Evolutionary conservation across 164 flowering plant species (phyloP), one percentile per base, ranked within the genome.

Genomic region (Sedum album): DNA sequence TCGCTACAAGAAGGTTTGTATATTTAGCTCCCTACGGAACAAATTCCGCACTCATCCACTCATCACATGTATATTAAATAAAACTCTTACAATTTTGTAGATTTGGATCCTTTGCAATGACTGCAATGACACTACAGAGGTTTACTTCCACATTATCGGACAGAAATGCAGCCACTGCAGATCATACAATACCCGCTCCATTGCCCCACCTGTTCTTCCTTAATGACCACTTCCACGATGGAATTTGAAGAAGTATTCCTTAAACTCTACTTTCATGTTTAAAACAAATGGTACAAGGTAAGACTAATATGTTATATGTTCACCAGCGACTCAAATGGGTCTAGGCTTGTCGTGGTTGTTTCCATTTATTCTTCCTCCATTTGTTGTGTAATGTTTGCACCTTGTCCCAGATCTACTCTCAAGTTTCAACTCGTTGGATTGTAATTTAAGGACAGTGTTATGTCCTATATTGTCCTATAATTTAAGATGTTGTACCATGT

Each of bases 81-180:
- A 55, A 66, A 41, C 36, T 5, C 0, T 21, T n/a, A 4, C 10
- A 66, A 4, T 71, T 48, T 72, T 76, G 77, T 91, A 92, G 98
- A 90, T 90, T 31, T 93, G 98, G 98, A 93, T 93, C 63, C 82
- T 90, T 31, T 90, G 96, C 65, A 93, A 93, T 42, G 98, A 90
- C 77, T 90, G 98, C 86, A 87, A 86, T 31, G 87, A 87, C 66
- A 90, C 91, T 0, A 86, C 95, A 1, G 95, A 90, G 74, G 93
- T 79, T 44, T 79, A 70, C 76, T 93, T 85, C 78, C 98, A 90
- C 79, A 79, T 92, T 61, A 70, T 88, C 31, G 95, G 95, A 60
- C 98, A 87, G 69, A 90, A 88, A 81, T 90, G 98, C 77, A 63
- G 81, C 70, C 95, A 90, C 49, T 93, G 98, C 79, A 72, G 55